Conservation (phyloP, 192 early-diverging fungal species). For the Podochytrium sp. region DNA sequence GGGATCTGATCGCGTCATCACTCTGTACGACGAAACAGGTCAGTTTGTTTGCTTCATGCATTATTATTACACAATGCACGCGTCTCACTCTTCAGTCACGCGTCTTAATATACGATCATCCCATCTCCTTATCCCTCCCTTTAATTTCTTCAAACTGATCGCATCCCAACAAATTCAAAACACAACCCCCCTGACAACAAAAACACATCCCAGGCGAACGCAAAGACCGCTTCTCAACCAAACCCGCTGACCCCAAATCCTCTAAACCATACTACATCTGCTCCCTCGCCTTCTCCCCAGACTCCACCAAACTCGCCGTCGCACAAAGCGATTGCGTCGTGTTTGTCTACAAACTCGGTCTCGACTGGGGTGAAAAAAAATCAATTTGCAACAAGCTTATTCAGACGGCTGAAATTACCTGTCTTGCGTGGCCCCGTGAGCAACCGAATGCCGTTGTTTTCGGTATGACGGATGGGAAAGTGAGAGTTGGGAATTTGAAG, state of each 20-base stretch:
- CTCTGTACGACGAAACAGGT: conserved; percentile 67
- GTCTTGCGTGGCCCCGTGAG: conserved; percentile 62
- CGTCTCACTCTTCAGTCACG: too few relatives aligned
- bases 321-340: conserved; percentile 66
- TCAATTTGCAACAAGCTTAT: conserved; percentile 71
- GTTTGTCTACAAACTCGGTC: conserved; percentile 68
- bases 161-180: too few relatives aligned
- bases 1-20: conserved; percentile 54
- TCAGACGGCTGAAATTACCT: conserved; percentile 65
- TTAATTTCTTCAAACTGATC: neutral
- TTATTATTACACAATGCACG: neutral
- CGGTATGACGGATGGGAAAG: conserved; percentile 66
- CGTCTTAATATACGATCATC: too few relatives aligned
- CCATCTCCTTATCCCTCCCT: neutral
- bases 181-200: too few relatives aligned
- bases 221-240: conserved; percentile 68
- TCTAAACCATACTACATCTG: conserved; percentile 53
- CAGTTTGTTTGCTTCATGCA: neutral
- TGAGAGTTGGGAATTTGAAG: conserved; percentile 65
- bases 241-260: conserved; percentile 65
- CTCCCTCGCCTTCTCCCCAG: conserved; percentile 66
- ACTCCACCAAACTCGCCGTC: conserved; percentile 64
- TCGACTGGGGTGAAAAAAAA: conserved; percentile 74
- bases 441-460: conserved; percentile 67
- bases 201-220: conserved; percentile 47